A percentile compares a stretch with the other conserved stretches of the same genome.
These are phyloP conservation scores for Ustilago lituana DNA, from an alignment of 1,284 basidiomycete species.

Conservation along the genomic window DNA sequence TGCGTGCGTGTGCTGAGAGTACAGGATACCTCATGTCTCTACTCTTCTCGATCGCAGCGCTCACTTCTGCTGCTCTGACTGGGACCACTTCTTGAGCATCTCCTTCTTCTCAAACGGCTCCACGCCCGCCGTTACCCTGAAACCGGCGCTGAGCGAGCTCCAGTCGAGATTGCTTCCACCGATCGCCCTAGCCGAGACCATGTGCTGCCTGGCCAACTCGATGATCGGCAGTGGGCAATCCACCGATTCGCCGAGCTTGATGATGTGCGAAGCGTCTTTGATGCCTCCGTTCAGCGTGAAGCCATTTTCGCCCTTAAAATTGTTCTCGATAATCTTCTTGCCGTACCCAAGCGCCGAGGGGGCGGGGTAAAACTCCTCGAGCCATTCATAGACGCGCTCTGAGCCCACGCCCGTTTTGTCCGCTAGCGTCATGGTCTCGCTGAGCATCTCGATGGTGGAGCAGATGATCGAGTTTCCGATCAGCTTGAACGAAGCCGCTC, in stretches of 20 bases:
- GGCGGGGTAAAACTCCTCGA: conserved; percentile 57
- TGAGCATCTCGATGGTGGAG: conserved; percentile 76
- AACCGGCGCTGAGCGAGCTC: conserved; percentile 77
- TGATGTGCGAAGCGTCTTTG: conserved; percentile 74
- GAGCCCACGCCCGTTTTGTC: conserved; percentile 84
- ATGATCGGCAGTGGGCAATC: conserved; percentile 80
- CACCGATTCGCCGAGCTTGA: conserved; percentile 71
- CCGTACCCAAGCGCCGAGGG: conserved; percentile 56
- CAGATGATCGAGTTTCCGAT: conserved; percentile 69
- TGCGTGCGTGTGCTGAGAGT: too few species aligned
- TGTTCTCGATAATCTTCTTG: conserved; percentile 73
- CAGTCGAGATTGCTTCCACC: conserved; percentile 75
- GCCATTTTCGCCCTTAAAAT: conserved; percentile 80
- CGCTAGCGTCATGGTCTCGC: conserved; percentile 82
- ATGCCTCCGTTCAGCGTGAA: conserved; percentile 89
- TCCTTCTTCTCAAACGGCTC: conserved; percentile 71
- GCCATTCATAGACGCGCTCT: conserved; percentile 69
- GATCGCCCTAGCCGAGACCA: conserved; percentile 71
- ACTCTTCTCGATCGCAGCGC: too few species aligned
- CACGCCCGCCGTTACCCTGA: conserved; percentile 76
- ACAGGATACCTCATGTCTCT: too few species aligned
- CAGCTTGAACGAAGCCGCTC: conserved; percentile 78
- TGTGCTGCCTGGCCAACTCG: conserved; percentile 45
- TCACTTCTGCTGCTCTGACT: conserved; percentile 12
- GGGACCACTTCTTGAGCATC: conserved; percentile 48